Evolutionary conservation across 2,329 filamentous ascomycete species (phyloP), one percentile per base, ranked within the genome.

Genomic region (Neopestalotiopsis clavispora): DNA sequence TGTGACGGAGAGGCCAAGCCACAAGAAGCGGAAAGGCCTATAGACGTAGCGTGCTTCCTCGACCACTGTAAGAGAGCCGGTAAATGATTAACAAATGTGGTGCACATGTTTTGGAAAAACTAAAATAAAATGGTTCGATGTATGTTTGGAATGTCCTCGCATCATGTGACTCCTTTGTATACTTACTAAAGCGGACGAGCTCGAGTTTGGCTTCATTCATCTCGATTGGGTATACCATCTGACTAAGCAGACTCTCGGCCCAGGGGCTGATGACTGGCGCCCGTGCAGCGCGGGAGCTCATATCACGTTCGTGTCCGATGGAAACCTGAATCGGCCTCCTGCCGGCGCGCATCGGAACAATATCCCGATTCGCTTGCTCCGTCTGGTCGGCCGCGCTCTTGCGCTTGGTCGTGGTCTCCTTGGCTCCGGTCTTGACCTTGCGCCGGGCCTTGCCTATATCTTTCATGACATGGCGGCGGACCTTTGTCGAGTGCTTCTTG

Each of bases 401-500:
- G 23, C 20, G 68, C 57, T 34, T 66, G 66, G 13, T 56, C 38
- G 38, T 69, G 70, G 70, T 68, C 23, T 52, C 58, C 14, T 12
- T 65, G 67, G 23, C 67, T 69, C 58, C 74, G 74, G 68, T 1
- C 49, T 65, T 70, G 3, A 74, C 73, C 65, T 73, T 74, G 14
- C 76, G 73, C 57, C 76, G 71, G 32, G 76, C 65, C 64, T 71
- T 76, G 60, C 76, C 75, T 30, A 77, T 77, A 57, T 77, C 76
- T 57, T 77, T 77, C 76, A 77, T 77, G 10, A 77, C 76, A 73
- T 77, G 76, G 28, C 74, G 74, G 23, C 76, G 76, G 30, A 77
- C 74, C 49, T 68, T 73, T 9, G 74, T 77, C 10, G 74, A 74
- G 42, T 77, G 71, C 52, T 70, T 73, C 67, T 76, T 77, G 23